Base-by-base conservation (phyloP, 73 alveolate genomes). In the Uronychia setigera region DNA sequence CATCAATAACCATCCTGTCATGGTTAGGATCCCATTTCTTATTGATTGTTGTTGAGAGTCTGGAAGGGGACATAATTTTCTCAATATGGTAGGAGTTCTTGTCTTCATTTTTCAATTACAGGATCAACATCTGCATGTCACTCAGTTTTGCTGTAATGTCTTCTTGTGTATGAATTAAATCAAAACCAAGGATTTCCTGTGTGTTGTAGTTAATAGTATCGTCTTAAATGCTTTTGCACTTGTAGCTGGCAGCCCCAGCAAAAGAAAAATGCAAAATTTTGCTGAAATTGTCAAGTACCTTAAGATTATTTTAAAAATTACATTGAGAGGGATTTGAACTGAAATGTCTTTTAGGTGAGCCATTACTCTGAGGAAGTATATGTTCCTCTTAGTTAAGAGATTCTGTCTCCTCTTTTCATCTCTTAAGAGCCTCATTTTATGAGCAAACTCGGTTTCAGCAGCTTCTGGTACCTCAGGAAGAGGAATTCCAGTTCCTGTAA, bases 1-100 rank as follows among this genome's bases (percentile, higher is more conserved):
- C 67, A 76, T 88, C 89, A 9, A 34, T 9, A 57, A 27, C 59
- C 67, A 85, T 82, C n/a, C 5, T 46, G 67, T 46, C 67, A 19
- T 46, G 5, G 67, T 46, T 46, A 19, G 19, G 67, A 5, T 46
- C n/a, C 67, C 67, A 46, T 19, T 46, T 46, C 67, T 46, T 46
- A 46, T 46, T 19, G 5, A 46, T 46, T 46, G 5, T 46, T 46
- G 19, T 19, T 46, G 67, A 11, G 5, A 46, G 5, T 19, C 67
- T 46, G 5, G 67, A 46, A 46, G 67, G 67, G 19, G 67, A 5
- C 19, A 46, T 11, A 46, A 46, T 46, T 46, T 46, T 46, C 19
- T 46, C 67, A 46, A 46, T 46, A 19, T 46, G 19, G 67, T 46
- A 46, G 19, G 67, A 11, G n/a, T 46, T 46, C 67, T 46, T 11